Conservation (phyloP, 768 basidiomycete species). For the Suillus hirtellus region DNA sequence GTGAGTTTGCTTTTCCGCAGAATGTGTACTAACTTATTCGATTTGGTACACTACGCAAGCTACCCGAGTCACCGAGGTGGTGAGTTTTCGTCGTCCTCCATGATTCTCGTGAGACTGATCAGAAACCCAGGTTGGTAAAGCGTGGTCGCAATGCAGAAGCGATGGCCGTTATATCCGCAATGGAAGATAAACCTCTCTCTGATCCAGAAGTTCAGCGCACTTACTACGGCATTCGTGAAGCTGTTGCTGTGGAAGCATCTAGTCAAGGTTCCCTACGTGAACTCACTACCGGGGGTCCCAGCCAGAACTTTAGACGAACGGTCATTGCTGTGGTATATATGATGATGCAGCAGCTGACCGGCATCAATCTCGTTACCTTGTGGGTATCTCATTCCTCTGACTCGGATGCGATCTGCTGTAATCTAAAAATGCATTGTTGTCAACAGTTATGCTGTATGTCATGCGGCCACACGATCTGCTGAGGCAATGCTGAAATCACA, state of each 20-base stretch:
- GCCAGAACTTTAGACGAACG: conserved; percentile 41
- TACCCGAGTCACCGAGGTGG: conserved; percentile 39
- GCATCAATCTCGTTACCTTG: conserved; percentile 33
- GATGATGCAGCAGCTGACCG: conserved; percentile 36
- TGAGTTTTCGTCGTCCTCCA: conserved; percentile 6
- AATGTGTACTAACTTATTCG: neutral
- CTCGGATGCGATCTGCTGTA: neutral
- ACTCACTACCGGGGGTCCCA: conserved; percentile 38
- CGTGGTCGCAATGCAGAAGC: conserved; percentile 41
- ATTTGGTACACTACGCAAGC: conserved; percentile 17
- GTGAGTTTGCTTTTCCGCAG: conserved; percentile 18
- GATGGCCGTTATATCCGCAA: conserved; percentile 41
- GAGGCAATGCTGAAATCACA: conserved; percentile 1
- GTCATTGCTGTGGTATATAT: conserved; percentile 18
- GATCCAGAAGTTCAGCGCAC: conserved; percentile 35
- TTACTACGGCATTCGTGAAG: conserved; percentile 40
- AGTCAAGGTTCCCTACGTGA: conserved; percentile 33
- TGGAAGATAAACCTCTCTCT: conserved; percentile 37
- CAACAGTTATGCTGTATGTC: conserved; percentile 16
- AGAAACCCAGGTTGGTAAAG: neutral
- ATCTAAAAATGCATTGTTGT: neutral
- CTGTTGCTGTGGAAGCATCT: conserved; percentile 30
- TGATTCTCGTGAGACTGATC: neutral
- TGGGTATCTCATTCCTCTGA: conserved; percentile 6
- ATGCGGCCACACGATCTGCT: neutral